These are phyloP conservation scores for Rhynchosporium secalis DNA, from an alignment of 2,329 filamentous ascomycete genomes.

Conservation along the genomic window DNA sequence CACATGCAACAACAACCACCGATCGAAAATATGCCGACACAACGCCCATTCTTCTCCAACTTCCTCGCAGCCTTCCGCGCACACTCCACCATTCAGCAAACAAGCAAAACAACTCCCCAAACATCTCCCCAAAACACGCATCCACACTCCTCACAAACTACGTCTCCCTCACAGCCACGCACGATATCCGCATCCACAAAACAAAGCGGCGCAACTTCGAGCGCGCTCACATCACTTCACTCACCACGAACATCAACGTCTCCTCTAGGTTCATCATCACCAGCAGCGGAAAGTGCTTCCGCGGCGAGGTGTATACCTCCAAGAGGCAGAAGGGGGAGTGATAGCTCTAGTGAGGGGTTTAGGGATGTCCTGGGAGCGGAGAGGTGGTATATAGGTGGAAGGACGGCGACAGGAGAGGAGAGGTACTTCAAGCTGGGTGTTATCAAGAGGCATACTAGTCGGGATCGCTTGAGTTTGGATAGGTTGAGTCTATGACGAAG, in stretches of 20 bases:
- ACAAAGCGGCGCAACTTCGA: slow-evolving; percentile 31
- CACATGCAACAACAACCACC: slow-evolving; percentile 11
- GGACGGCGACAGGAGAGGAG: slow-evolving; percentile 75
- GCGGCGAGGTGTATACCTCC: slow-evolving; percentile 25
- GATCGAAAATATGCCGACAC: slow-evolving; percentile 32
- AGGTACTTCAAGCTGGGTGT: slow-evolving; percentile 80
- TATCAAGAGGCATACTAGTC: slow-evolving; percentile 69
- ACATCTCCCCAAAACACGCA: slow-evolving; percentile 23
- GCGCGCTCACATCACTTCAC: slow-evolving; percentile 35
- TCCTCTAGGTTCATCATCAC: slow-evolving; percentile 24
- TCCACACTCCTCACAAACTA: slow-evolving; percentile 9
- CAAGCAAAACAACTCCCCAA: slow-evolving; percentile 30
- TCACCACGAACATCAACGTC: slow-evolving; percentile 36
- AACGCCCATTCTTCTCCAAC: slow-evolving; percentile 40
- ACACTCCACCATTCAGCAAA: slow-evolving; percentile 34
- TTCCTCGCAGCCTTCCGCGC: slow-evolving; percentile 41
- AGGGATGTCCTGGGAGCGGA: slow-evolving; percentile 70
- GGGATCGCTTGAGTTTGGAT: slow-evolving; percentile 73
- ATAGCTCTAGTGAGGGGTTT: slow-evolving; percentile 75
- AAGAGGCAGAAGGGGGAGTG: slow-evolving; percentile 57
- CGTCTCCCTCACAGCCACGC: slow-evolving; percentile 35
- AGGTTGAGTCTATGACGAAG: slow-evolving; percentile 65
- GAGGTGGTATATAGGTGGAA: slow-evolving; percentile 80
- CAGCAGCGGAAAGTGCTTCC: slow-evolving; percentile 14
- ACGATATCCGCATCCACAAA: slow-evolving; percentile 36